phyloP scores from a whole-genome alignment of 1,139 yeast genomes.

The Debaryomyces subglobosus region DNA sequence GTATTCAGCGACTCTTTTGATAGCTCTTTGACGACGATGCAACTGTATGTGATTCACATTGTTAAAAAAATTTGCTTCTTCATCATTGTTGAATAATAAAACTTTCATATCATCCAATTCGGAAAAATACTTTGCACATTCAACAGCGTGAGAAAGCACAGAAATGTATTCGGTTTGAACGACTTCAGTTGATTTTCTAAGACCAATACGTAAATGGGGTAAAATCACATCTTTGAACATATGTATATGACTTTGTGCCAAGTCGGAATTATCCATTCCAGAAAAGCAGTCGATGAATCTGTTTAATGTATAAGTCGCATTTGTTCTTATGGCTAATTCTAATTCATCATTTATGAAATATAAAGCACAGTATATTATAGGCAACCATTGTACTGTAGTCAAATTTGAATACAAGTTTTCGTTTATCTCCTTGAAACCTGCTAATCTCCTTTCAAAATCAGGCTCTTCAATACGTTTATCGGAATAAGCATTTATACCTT shows the following conservation, averaged over 20 bases:
- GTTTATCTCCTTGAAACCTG: constrained; percentile 67
- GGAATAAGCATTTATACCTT: constrained; percentile 72
- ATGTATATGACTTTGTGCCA: constrained; percentile 39
- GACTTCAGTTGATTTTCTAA: constrained; percentile 63
- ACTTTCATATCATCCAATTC: constrained; percentile 71
- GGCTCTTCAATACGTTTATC: constrained; percentile 66
- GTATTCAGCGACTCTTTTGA: constrained; percentile 54
- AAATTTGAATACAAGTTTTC: constrained; percentile 53
- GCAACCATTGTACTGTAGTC: constrained; percentile 72
- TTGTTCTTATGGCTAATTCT: constrained; percentile 80
- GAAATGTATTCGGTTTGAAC: constrained; percentile 73
- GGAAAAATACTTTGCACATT: constrained; percentile 46
- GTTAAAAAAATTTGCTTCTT: constrained; percentile 81
- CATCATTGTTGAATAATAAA: constrained; percentile 68
- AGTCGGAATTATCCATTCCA: constrained; percentile 30
- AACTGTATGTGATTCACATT: constrained; percentile 84
- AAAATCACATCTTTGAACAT: constrained; percentile 59
- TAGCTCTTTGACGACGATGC: constrained; percentile 83
- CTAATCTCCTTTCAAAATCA: constrained; percentile 75
- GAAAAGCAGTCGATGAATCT: constrained; percentile 67
- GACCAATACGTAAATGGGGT: constrained; percentile 70
- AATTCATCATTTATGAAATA: constrained; percentile 76
- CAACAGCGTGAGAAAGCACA: constrained; percentile 66
- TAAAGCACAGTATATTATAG: constrained; percentile 68
- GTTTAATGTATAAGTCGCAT: constrained; percentile 67